These are phyloP conservation scores for Urtica urens DNA, from an alignment of 306 rosid species.

Conservation along the genomic window DNA sequence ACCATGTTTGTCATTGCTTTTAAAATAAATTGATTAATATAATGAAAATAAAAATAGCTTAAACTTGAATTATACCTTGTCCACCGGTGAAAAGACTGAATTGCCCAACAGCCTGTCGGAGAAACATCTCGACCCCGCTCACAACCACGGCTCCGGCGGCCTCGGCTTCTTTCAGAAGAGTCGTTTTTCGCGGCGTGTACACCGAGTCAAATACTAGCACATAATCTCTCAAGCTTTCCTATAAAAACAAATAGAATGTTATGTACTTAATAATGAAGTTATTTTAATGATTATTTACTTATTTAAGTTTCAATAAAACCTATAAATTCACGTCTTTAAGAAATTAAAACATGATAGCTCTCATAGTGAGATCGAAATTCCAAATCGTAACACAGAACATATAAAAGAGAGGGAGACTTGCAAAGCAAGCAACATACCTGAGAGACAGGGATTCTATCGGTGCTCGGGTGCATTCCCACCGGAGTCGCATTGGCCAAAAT, in stretches of 20 bases:
- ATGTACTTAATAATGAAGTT: too few relatives aligned
- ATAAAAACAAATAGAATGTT: background rate
- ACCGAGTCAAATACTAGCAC: constrained; percentile 35
- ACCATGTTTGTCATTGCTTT: too few relatives aligned
- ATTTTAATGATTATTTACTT: too few relatives aligned
- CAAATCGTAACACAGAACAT: too few relatives aligned
- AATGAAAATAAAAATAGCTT: background rate
- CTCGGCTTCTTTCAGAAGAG: constrained; percentile 32
- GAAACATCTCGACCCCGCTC: constrained; percentile 43
- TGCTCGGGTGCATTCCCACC: constrained; percentile 40
- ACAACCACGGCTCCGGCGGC: constrained; percentile 33
- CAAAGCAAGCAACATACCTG: constrained; percentile 30
- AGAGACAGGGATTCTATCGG: constrained; percentile 31
- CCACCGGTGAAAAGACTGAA: constrained; percentile 29
- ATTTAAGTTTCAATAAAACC: too few relatives aligned
- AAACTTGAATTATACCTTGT: background rate
- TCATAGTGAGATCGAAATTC: too few relatives aligned
- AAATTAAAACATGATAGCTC: too few relatives aligned
- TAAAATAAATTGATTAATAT: background rate
- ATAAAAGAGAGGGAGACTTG: too few relatives aligned
- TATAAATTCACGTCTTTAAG: too few relatives aligned
- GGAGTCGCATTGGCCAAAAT: constrained; percentile 46
- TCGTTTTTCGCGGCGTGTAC: constrained; percentile 33
- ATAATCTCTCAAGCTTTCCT: constrained; percentile 32
- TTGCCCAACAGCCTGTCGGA: constrained; percentile 35